These are phyloP conservation scores for Fomitopsis palustris DNA, from an alignment of 1,284 basidiomycete genomes.

Conservation along the genomic window DNA sequence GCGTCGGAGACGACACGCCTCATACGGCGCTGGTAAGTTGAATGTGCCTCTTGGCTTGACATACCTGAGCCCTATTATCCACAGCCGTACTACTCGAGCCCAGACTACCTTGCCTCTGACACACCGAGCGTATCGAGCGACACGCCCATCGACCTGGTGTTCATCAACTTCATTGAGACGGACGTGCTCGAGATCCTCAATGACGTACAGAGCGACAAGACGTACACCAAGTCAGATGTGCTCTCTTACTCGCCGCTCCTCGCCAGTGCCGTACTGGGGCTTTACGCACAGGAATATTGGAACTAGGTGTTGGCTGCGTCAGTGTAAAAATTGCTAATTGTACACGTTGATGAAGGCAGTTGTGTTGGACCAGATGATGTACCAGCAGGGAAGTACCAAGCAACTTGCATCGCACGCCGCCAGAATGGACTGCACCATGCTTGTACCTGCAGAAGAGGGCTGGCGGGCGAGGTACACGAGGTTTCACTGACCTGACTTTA, in stretches of 20 bases:
- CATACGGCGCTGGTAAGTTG: conserved; percentile 47
- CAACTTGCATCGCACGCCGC: no score
- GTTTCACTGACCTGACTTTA: no score
- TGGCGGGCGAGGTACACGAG: no score
- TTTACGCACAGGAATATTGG: conserved; percentile 62
- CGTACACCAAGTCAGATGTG: conserved; percentile 51
- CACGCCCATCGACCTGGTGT: conserved; percentile 63
- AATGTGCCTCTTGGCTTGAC: background rate
- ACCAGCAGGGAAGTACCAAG: no score
- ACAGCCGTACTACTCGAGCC: conserved; percentile 44
- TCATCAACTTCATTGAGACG: conserved; percentile 60
- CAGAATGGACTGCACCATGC: no score
- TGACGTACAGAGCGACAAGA: conserved; percentile 43
- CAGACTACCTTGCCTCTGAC: conserved; percentile 58
- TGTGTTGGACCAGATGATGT: no score
- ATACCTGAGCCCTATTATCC: background rate
- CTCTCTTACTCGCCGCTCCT: conserved; percentile 47
- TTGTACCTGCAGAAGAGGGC: no score
- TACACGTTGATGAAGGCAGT: background rate
- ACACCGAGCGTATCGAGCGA: conserved; percentile 46
- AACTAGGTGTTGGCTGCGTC: conserved; percentile 35
- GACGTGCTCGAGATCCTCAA: conserved; percentile 56
- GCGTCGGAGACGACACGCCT: conserved; percentile 63
- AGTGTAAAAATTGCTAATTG: background rate
- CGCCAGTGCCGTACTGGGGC: conserved; percentile 48